Evolutionary conservation across 73 alveolate genomes (phyloP).

Genomic region (Paramecium primaurelia): DNA sequence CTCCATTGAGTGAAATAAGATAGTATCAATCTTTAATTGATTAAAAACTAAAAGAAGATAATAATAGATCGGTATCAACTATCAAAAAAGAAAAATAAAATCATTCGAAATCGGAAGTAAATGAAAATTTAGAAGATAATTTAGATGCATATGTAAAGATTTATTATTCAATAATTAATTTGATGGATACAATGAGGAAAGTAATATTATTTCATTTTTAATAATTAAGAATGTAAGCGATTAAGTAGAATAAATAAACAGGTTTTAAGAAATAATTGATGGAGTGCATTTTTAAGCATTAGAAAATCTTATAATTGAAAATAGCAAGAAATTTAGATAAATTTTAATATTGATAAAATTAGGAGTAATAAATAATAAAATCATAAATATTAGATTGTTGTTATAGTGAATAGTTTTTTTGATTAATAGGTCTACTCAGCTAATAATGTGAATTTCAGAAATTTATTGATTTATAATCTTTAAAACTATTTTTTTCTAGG

Average conservation of each 20-base stretch:
- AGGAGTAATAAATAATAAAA: neutral
- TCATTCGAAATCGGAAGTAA: neutral
- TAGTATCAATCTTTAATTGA: neutral
- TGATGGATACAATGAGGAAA: neutral
- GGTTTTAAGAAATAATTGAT: neutral
- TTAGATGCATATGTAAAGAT: neutral
- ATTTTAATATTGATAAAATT: neutral
- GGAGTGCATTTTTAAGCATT: neutral
- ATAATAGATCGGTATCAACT: neutral
- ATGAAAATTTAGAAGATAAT: neutral
- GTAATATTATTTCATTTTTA: neutral
- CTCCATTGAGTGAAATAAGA: neutral
- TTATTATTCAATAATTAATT: neutral
- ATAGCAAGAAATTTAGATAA: neutral
- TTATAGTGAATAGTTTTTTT: neutral
- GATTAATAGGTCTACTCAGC: neutral
- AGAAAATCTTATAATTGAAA: neutral
- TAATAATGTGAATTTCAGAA: neutral
- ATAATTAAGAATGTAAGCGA: neutral
- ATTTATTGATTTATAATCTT: neutral
- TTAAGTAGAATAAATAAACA: neutral
- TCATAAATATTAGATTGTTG: neutral
- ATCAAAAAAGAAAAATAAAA: neutral
- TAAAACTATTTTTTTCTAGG: neutral
- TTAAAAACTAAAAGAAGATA: neutral